Evolutionary conservation across 805 yeast genomes (phyloP).

Genomic region (Ogataea wickerhamii): DNA sequence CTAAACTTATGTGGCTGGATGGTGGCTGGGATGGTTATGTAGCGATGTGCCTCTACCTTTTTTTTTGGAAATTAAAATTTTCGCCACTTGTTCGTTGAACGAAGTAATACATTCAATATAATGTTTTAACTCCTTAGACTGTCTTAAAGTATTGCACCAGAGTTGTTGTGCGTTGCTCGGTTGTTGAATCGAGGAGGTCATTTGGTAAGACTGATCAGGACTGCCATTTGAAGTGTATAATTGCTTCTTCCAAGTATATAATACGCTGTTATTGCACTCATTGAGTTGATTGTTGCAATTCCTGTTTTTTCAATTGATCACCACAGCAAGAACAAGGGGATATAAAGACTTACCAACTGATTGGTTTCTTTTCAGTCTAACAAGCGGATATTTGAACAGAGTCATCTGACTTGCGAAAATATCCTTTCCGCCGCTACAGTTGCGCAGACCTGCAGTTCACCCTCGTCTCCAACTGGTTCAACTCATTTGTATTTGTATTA

Average conservation of each 20-base stretch:
- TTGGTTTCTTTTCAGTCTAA: neutral
- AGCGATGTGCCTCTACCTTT: neutral
- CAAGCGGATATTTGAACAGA: neutral
- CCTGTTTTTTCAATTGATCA: conserved; percentile 4
- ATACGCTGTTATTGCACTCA: conserved; percentile 25
- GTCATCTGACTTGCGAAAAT: conserved; percentile 1
- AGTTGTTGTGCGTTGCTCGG: neutral
- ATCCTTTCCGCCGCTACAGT: neutral
- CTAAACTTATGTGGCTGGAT: neutral
- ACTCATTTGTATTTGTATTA: conserved; percentile 15
- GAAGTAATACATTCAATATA: too few species aligned
- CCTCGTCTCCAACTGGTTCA: neutral
- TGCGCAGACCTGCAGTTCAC: conserved; percentile 3
- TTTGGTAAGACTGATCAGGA: conserved; percentile 14
- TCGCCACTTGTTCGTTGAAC: conserved; percentile 23
- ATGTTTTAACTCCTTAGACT: conserved; percentile 9
- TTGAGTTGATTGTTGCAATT: conserved; percentile 31
- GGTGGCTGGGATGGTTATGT: neutral
- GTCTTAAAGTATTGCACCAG: conserved; percentile 5
- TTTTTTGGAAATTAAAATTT: conserved; percentile 5
- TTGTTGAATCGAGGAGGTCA: conserved; percentile 10
- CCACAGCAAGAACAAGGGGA: conserved; percentile 1
- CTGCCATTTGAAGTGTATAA: conserved; percentile 9
- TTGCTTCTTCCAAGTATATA: conserved; percentile 7
- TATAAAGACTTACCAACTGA: neutral